A percentile compares a stretch with the other conserved stretches of the same genome.
These are phyloP conservation scores for Metschnikowia baotianmanensis DNA, from an alignment of 805 yeast genomes.

Conservation along the genomic window DNA sequence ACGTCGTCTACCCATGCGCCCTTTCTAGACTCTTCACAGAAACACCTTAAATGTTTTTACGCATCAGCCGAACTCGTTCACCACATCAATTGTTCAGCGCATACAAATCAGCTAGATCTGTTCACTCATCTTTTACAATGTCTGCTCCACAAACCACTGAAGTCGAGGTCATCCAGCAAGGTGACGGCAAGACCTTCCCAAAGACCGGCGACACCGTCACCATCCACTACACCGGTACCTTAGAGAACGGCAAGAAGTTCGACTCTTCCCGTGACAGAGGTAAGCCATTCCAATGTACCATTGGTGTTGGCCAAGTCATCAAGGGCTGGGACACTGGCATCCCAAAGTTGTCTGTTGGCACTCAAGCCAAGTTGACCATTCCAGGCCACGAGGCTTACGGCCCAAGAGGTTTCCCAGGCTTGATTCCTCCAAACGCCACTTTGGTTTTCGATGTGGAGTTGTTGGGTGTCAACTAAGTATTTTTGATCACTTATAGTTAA, in stretches of 20 bases:
- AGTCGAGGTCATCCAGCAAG: constrained; percentile 47
- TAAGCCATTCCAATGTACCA: constrained; percentile 88
- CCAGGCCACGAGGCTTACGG: constrained; percentile 96
- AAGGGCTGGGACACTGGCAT: constrained; percentile 96
- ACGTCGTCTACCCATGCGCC: constrained; percentile 3
- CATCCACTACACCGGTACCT: constrained; percentile 93
- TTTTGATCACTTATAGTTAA: constrained; percentile 1
- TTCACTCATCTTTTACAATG: constrained; percentile 22
- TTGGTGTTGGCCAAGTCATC: constrained; percentile 96
- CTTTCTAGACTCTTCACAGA: constrained; percentile 1
- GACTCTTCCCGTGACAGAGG: constrained; percentile 96
- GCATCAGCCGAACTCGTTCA: constrained; percentile 12
- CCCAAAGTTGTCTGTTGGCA: constrained; percentile 89
- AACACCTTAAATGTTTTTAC: constrained; percentile 10
- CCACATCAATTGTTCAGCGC: constrained; percentile 10
- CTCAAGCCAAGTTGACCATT: constrained; percentile 87
- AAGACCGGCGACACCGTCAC: constrained; percentile 83
- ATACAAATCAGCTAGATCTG: constrained; percentile 8
- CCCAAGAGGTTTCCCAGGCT: constrained; percentile 91
- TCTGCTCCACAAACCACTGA: constrained; percentile 42
- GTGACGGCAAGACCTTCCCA: constrained; percentile 89
- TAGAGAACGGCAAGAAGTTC: constrained; percentile 93
- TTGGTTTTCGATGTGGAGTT: constrained; percentile 83
- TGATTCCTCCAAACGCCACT: constrained; percentile 96
- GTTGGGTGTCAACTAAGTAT: constrained; percentile 46